phyloP scores from a whole-genome alignment of 345 rosid genomes.

The Geranium rotundifolium region DNA sequence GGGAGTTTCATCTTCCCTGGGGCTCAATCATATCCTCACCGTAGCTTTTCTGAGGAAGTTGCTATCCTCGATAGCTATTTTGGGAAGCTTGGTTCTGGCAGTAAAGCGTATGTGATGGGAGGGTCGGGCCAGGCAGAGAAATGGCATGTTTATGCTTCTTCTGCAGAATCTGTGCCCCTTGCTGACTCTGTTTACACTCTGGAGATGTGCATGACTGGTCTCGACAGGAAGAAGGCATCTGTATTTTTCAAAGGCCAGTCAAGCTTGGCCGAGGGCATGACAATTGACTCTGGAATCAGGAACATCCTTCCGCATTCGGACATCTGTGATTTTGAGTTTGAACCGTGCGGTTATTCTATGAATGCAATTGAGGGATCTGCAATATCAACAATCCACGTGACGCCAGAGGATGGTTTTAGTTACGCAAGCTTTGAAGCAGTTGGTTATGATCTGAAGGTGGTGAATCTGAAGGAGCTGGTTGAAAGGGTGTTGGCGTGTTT shows the following conservation, averaged over 20 bases:
- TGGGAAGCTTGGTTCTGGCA: slow-evolving; percentile 37
- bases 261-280: slow-evolving; percentile 41
- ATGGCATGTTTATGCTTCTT: slow-evolving; percentile 80
- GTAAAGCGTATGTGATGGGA: slow-evolving; percentile 62
- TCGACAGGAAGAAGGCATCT: slow-evolving; percentile 44
- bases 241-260: slow-evolving; percentile 43
- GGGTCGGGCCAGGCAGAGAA: slow-evolving; percentile 26
- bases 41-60: slow-evolving; percentile 73
- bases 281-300: slow-evolving; percentile 53
- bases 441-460: slow-evolving; percentile 36
- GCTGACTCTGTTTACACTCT: slow-evolving; percentile 35
- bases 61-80: slow-evolving; percentile 52
- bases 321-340: slow-evolving; percentile 68
- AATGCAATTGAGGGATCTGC: slow-evolving; percentile 63
- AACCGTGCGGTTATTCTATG: slow-evolving; percentile 82
- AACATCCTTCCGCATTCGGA: slow-evolving; percentile 54
- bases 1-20: slow-evolving; percentile 66
- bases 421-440: slow-evolving; percentile 77
- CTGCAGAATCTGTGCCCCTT: slow-evolving; percentile 13
- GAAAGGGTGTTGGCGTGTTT: slow-evolving; percentile 54
- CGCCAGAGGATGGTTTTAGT: slow-evolving; percentile 72
- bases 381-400: slow-evolving; percentile 66
- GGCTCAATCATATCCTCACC: slow-evolving; percentile 60
- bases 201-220: slow-evolving; percentile 86
- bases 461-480: slow-evolving; percentile 31